phyloP scores from a whole-genome alignment of 2,329 filamentous ascomycete genomes.

The Aplosporella prunicola region DNA sequence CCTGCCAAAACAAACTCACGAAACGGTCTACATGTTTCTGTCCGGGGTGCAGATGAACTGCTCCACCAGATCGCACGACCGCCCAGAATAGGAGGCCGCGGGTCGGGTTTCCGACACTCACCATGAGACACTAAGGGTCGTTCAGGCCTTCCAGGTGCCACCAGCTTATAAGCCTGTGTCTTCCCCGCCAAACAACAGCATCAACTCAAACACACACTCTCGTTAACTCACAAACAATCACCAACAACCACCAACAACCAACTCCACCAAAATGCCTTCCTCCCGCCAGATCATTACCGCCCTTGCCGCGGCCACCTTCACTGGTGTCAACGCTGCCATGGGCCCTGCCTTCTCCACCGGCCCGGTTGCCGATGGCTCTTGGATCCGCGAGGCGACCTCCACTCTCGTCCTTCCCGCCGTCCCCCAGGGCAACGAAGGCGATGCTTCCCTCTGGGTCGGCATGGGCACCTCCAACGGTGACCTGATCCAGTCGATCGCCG shows the following conservation, averaged over 20 bases:
- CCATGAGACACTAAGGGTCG: too few relatives aligned
- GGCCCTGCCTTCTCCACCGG: slow-evolving; percentile 29
- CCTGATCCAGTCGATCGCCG: slow-evolving; percentile 38
- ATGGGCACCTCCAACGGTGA: slow-evolving; percentile 43
- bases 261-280: slow-evolving; percentile 13
- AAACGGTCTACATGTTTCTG: too few relatives aligned
- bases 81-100: too few relatives aligned
- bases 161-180: too few relatives aligned
- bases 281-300: slow-evolving; percentile 12
- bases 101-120: too few relatives aligned
- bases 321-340: slow-evolving; percentile 16
- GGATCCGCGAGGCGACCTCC: slow-evolving; percentile 37
- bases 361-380: slow-evolving; percentile 31
- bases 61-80: too few relatives aligned
- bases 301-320: slow-evolving; percentile 12
- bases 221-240: not conserved
- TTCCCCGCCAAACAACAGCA: too few relatives aligned
- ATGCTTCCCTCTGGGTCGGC: slow-evolving; percentile 39
- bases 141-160: too few relatives aligned
- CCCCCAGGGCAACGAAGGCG: slow-evolving; percentile 27
- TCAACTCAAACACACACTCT: not conserved
- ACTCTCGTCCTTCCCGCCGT: slow-evolving; percentile 35
- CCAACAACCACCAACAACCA: not conserved
- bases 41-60: too few relatives aligned
- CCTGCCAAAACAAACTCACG: too few relatives aligned